Evolutionary conservation across 371 early-diverging fungal genomes (phyloP).

Genomic region (Paramicrosporidium saccamoebae): DNA sequence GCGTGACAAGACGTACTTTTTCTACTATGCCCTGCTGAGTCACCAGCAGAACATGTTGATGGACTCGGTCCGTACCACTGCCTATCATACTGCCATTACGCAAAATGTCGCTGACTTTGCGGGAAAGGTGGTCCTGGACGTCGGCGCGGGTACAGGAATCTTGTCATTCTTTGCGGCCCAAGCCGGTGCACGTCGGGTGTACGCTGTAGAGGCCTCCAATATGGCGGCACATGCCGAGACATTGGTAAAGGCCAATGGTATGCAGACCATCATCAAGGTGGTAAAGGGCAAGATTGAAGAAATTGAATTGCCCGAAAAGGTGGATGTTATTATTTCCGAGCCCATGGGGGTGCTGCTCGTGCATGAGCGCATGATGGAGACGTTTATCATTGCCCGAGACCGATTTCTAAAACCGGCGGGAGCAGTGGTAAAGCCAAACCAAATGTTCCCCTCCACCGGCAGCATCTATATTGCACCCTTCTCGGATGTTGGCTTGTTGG

Average conservation of each 20-base stretch:
- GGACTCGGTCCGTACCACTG: slow-evolving; percentile 66
- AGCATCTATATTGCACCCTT: slow-evolving; percentile 59
- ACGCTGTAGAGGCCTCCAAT: slow-evolving; percentile 77
- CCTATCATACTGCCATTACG: slow-evolving; percentile 65
- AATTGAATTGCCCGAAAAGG: slow-evolving; percentile 15
- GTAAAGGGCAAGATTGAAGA: slow-evolving; percentile 60
- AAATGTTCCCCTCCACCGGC: slow-evolving; percentile 62
- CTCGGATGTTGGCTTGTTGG: slow-evolving; percentile 43
- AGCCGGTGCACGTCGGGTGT: slow-evolving; percentile 62
- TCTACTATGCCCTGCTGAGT: slow-evolving; percentile 21
- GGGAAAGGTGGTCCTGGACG: slow-evolving; percentile 57
- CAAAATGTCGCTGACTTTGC: slow-evolving; percentile 31
- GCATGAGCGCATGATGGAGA: slow-evolving; percentile 54
- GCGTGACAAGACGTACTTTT: slow-evolving; percentile 52
- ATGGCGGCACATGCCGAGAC: slow-evolving; percentile 67
- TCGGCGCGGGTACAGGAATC: slow-evolving; percentile 84
- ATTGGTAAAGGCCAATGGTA: slow-evolving; percentile 23
- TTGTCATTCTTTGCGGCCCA: slow-evolving; percentile 73
- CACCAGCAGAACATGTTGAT: slow-evolving; percentile 83
- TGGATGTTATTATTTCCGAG: slow-evolving; percentile 79
- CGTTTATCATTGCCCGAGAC: slow-evolving; percentile 26
- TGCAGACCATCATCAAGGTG: slow-evolving; percentile 41
- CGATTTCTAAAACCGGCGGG: slow-evolving; percentile 69
- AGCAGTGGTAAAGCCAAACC: too few relatives aligned
- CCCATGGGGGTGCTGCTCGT: slow-evolving; percentile 82